phyloP scores from a whole-genome alignment of 1,284 basidiomycete genomes.

The Waitea zeae region DNA sequence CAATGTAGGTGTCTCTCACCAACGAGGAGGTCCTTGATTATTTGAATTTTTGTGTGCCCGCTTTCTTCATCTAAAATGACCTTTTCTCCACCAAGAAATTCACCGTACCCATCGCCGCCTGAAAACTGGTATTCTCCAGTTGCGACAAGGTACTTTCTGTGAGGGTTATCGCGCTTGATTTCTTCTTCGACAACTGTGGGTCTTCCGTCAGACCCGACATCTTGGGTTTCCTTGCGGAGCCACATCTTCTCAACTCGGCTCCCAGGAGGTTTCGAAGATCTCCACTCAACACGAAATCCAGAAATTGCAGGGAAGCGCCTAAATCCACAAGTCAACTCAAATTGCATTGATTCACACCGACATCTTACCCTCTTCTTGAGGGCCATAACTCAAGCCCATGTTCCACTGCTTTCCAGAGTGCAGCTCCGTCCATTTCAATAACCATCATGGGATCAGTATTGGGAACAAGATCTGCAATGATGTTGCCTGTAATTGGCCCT shows the following conservation, averaged over 20 bases:
- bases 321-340: not conserved
- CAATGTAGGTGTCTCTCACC: not conserved
- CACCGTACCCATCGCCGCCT: not conserved
- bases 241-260: not conserved
- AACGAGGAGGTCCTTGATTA: not conserved
- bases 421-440: constrained; percentile 25
- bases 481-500: constrained; percentile 19
- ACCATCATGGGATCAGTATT: constrained; percentile 33
- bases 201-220: not conserved
- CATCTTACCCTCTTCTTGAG: constrained; percentile 26
- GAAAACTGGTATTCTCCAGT: not conserved
- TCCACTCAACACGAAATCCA: constrained; percentile 27
- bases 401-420: constrained; percentile 28
- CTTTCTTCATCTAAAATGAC: not conserved
- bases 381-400: constrained; percentile 26
- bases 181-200: not conserved
- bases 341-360: not conserved
- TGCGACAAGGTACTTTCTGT: not conserved
- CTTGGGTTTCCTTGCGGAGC: not conserved
- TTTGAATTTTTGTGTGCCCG: not conserved
- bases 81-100: not conserved
- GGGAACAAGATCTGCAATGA: constrained; percentile 27
- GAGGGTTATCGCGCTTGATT: not conserved
- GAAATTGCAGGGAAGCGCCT: constrained; percentile 31
- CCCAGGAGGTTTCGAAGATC: constrained; percentile 8